Evolutionary conservation across 805 yeast species (phyloP), one percentile per base, ranked within the genome.

Genomic region (Candida suzukii): DNA sequence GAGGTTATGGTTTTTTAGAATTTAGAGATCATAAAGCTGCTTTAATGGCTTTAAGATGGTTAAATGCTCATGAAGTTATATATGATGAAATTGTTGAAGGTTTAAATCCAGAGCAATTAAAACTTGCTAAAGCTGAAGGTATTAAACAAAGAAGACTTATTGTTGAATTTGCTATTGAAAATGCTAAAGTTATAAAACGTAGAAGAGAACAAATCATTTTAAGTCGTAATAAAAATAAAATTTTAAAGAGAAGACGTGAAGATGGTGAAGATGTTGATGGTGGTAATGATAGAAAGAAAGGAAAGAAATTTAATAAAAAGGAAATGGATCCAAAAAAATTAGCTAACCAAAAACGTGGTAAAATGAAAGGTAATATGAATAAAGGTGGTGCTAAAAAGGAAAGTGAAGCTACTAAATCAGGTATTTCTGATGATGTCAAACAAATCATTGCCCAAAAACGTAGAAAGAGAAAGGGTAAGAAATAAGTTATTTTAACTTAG

Each of bases 1-100:
- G 97, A 70, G 99, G 99, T 46, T 93, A 91, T 56, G 99, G 99
- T 48, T 91, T 93, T 71, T 64, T 93, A 35, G 98, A 93, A 64
- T 88, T 73, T 62, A 80, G 88, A 63, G 95, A 90, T 62, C 99
- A 93, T 62, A 84, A 83, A 62, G 61, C 82, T 47, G 98, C 99
- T 1, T 72, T 93, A 50, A 90, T 88, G 97, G 97, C 95, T 2
- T 74, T 93, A 42, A 79, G 99, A 70, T 93, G 96, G 96, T 72
- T 93, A 60, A 93, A 93, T 61, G 96, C 95, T 8, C 96, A 91
- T 58, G 82, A 77, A 55, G 95, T 93, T 7, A 66, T 86, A 0
- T 62, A 61, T 27, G 77, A 72, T 10, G 97, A 90, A 61, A 74
- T 88, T 32, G 44, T 73, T 18, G 85, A 74, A 48, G 90, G 91